Evolutionary conservation across 345 rosid species (phyloP).

Genomic region (Trapa incisa): DNA sequence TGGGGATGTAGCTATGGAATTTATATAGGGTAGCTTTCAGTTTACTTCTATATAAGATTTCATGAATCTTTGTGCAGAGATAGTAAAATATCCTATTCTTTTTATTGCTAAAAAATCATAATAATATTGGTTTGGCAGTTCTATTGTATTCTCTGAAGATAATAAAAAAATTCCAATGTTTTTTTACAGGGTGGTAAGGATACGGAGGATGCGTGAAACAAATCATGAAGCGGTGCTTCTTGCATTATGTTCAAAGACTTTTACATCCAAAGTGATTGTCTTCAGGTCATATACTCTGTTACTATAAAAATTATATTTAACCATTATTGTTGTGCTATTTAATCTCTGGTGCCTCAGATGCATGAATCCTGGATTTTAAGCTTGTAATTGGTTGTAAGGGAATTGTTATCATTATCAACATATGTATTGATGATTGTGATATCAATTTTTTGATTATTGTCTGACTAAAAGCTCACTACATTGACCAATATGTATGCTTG

Average conservation of each 20-base stretch:
- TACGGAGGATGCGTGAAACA: constrained; percentile 78
- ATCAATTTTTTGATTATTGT: neutral
- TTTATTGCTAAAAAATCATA: too few species aligned
- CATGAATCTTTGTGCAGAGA: too few species aligned
- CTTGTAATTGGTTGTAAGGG: neutral
- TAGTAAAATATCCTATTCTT: too few species aligned
- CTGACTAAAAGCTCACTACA: neutral
- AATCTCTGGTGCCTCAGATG: neutral
- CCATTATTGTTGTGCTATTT: neutral
- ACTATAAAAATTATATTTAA: constrained; percentile 1
- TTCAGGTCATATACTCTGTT: constrained; percentile 45
- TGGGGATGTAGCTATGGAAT: too few species aligned
- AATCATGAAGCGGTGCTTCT: constrained; percentile 94
- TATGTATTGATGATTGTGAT: neutral
- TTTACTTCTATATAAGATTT: too few species aligned
- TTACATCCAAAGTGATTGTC: constrained; percentile 69
- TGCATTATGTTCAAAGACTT: constrained; percentile 79
- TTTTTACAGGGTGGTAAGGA: constrained; percentile 68
- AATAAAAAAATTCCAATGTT: constrained; percentile 4
- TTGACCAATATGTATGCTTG: neutral
- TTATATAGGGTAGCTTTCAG: too few species aligned
- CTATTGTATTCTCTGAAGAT: neutral
- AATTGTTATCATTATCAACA: too few species aligned
- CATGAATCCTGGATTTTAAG: neutral
- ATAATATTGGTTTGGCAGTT: neutral